Evolutionary conservation across 257 asterid species (phyloP).

Genomic region (Nicotiana benthamiana): DNA sequence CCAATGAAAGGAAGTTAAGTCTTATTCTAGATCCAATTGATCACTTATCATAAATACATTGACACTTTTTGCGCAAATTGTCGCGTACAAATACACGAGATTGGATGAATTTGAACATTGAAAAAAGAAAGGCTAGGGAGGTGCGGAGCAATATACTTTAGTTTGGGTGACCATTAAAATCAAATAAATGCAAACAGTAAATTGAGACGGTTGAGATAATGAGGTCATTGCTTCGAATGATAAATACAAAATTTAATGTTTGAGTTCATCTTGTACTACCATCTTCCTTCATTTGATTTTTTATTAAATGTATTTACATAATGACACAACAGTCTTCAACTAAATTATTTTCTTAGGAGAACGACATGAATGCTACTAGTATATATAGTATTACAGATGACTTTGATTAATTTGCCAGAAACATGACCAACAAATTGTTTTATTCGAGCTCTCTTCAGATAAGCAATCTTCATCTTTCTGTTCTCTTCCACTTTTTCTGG

Average conservation of each 20-base stretch:
- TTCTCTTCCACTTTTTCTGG: background rate
- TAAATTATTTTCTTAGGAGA: too few relatives aligned
- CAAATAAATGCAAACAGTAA: slow-evolving; percentile 67
- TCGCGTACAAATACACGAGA: too few relatives aligned
- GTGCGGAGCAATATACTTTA: background rate
- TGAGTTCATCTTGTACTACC: background rate
- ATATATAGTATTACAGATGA: too few relatives aligned
- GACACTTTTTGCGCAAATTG: too few relatives aligned
- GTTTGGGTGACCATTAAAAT: background rate
- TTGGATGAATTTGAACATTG: slow-evolving; percentile 9
- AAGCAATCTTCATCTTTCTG: background rate
- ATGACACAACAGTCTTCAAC: too few relatives aligned
- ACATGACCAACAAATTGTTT: too few relatives aligned
- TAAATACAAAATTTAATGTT: slow-evolving; percentile 52
- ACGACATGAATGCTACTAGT: too few relatives aligned
- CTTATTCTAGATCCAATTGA: too few relatives aligned
- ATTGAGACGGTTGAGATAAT: slow-evolving; percentile 82
- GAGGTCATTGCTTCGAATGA: slow-evolving; percentile 58
- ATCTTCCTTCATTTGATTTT: background rate
- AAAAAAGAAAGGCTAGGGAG: background rate
- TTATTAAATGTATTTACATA: background rate
- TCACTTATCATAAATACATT: too few relatives aligned
- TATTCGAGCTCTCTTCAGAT: background rate
- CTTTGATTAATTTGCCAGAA: too few relatives aligned
- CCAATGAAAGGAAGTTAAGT: too few relatives aligned